Percentiles rank a stretch among this genome's conserved stretches.
These are phyloP conservation scores for Leptomonas pyrrhocoris DNA, from an alignment of 208 protist species.

Conservation along the genomic window DNA sequence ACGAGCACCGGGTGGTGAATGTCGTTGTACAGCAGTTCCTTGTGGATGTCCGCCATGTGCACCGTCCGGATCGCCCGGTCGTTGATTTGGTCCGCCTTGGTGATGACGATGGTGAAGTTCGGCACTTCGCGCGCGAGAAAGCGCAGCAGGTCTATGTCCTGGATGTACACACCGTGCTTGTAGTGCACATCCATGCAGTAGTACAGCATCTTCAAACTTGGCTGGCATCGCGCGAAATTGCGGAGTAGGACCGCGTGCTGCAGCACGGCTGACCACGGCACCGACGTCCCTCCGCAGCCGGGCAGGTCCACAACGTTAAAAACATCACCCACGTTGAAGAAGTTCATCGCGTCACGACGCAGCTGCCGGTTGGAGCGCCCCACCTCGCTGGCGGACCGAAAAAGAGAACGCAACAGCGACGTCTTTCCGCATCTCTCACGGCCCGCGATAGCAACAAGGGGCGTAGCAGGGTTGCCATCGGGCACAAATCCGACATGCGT, in stretches of 20 bases:
- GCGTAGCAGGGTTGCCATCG: conserved; percentile 84
- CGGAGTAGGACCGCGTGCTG: conserved; percentile 84
- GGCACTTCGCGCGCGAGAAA: conserved; percentile 85
- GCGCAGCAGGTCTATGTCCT: conserved; percentile 86
- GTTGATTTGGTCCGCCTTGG: conserved; percentile 82
- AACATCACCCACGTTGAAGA: conserved; percentile 84
- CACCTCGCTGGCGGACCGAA: conserved; percentile 70
- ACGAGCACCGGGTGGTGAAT: conserved; percentile 85
- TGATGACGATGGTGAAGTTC: conserved; percentile 91
- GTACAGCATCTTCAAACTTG: conserved; percentile 90
- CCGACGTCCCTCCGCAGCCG: conserved; percentile 79
- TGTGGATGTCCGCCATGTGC: conserved; percentile 70
- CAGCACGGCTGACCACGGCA: conserved; percentile 82
- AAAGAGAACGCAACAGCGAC: conserved; percentile 79
- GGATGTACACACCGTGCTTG: conserved; percentile 82
- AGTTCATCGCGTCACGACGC: conserved; percentile 87
- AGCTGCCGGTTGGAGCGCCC: conserved; percentile 75
- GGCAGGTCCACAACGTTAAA: conserved; percentile 88
- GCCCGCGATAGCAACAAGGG: conserved; percentile 78
- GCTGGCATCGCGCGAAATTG: conserved; percentile 81
- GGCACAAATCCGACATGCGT: conserved; percentile 84
- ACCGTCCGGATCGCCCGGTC: conserved; percentile 34
- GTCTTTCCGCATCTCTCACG: conserved; percentile 75
- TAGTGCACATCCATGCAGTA: conserved; percentile 93
- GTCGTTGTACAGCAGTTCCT: conserved; percentile 81